Base-by-base conservation (phyloP, 2,329 filamentous ascomycete genomes). In the Keithomyces neogunnii region DNA sequence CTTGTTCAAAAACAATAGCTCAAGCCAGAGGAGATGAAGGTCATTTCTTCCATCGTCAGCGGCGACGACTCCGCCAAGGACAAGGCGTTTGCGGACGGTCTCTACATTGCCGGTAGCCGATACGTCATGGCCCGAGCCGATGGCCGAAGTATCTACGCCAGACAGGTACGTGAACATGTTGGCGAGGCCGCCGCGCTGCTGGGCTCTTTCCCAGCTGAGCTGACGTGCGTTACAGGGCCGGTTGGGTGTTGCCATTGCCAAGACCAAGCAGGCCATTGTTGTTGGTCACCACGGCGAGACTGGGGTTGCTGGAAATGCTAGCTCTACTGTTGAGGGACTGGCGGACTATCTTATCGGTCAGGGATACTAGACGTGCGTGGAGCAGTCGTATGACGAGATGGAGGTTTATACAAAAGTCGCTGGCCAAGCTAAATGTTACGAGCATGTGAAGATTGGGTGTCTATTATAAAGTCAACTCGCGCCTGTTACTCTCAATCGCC, bases 191-290 rank as follows among this genome's bases (percentile, higher is more conserved):
- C 19, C 19, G 19, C 19, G 43, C 43, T 49, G 32, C 45, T 52
- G n/a, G 28, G 26, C 40, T 6, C 13, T 9, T 26, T 26, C 38
- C n/a, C 38, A 5, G 26, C 30, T 50, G 13, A 7, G 8, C 2
- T 51, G 28, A 33, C 29, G 29, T 29, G 45, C 8, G 29, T 26
- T 46, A 55, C 57, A 81, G 77, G 89, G 88, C 62, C 88, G 85
- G 67, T 81, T 85, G 66, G 93, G 93, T 59, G 73, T 96, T 63
- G 77, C 86, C 66, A 81, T 93, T 62, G 84, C 85, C 72, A 95
- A 95, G 78, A 95, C 92, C 63, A 85, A 79, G 64, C 86, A 95
- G 73, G 89, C 90, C 60, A 84, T 97, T 68, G 81, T 99, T 66
- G 73, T 99, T 67, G 87, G 83, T 60, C 89, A 96, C 76, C 89